Evolutionary conservation across 345 rosid genomes (phyloP), one percentile per base, ranked within the genome.

Genomic region (Hibiscus tridactylites): DNA sequence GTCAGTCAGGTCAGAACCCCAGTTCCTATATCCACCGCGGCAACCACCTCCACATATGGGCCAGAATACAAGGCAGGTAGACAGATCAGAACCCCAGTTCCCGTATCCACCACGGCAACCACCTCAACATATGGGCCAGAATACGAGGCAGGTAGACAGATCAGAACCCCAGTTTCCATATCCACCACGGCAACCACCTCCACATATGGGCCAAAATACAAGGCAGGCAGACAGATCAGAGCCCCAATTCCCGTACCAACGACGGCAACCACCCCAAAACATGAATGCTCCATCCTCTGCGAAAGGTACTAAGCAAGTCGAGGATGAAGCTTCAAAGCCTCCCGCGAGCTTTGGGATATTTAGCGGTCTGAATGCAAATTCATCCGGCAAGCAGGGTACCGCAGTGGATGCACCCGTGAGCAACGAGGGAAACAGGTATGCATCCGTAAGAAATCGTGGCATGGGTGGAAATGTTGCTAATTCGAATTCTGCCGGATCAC

Each of bases 261-360:
- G 70, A 57, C 61, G 77, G 58, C 79, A 62, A 42, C 61, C 77
- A 35, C 77, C 76, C 16, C 49, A 76, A 28, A 73, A 75, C 35
- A 42, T 52, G 50, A 80, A 74, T 29, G 50, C 13, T 57, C n/a
- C 71, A 19, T 72, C 69, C 4, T 29, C 78, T 21, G 46, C 13
- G 46, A 65, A 76, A 71, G 39, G 68, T 21, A 56, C 67, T 21
- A 77, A 73, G 44, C 80, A 50, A 68, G 75, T 16, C 16, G 71
- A 57, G 56, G 31, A 67, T 39, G 67, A 77, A 61, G 52, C 74
- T 65, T 61, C 37, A 5, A 67, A 57, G 67, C 70, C 68, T 33
- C 73, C 77, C 33, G 74, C 80, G 53, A 65, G 88, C 77, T 89
- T 73, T 79, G 97, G 97, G 56, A 80, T 83, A 59, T 86, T 90